Percentiles rank a stretch among this genome's conserved stretches.
These are phyloP conservation scores for Linanthus parryae DNA, from an alignment of 148 eudicot genomes.

Conservation along the genomic window DNA sequence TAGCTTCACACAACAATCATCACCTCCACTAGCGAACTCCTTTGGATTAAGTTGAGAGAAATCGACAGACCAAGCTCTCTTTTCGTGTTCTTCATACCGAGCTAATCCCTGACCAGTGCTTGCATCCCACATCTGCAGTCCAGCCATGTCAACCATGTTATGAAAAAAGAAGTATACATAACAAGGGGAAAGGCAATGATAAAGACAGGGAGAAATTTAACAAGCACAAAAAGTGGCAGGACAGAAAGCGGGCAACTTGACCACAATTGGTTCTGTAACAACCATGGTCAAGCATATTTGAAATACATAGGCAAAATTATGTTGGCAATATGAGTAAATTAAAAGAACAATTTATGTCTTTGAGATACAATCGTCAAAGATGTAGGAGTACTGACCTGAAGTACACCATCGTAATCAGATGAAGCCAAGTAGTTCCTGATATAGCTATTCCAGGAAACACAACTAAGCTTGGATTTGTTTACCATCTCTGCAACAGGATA, in stretches of 20 bases:
- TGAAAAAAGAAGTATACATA: no score
- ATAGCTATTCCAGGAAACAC: constrained; percentile 77
- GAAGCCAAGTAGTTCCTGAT: constrained; percentile 85
- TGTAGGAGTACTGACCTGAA: constrained; percentile 48
- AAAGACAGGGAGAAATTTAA: background rate
- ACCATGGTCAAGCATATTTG: no score
- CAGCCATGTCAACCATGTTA: constrained; percentile 5
- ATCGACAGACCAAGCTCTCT: constrained; percentile 96
- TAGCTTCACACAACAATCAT: constrained; percentile 70
- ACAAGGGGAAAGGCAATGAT: background rate
- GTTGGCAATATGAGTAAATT: no score
- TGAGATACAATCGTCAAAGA: background rate
- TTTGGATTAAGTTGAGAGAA: constrained; percentile 77
- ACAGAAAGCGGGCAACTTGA: no score
- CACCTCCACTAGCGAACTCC: constrained; percentile 84
- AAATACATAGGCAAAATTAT: no score
- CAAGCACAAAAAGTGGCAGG: background rate
- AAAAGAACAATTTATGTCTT: background rate
- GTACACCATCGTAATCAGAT: constrained; percentile 84
- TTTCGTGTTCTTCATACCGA: constrained; percentile 51
- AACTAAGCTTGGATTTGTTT: constrained; percentile 77
- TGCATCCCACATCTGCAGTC: constrained; percentile 87
- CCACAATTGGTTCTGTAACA: background rate
- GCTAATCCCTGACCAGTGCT: constrained; percentile 63
- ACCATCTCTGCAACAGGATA: constrained; percentile 80